Evolutionary conservation across 139 green algal genomes (phyloP).

Genomic region (Chlamydomonas asymmetrica): DNA sequence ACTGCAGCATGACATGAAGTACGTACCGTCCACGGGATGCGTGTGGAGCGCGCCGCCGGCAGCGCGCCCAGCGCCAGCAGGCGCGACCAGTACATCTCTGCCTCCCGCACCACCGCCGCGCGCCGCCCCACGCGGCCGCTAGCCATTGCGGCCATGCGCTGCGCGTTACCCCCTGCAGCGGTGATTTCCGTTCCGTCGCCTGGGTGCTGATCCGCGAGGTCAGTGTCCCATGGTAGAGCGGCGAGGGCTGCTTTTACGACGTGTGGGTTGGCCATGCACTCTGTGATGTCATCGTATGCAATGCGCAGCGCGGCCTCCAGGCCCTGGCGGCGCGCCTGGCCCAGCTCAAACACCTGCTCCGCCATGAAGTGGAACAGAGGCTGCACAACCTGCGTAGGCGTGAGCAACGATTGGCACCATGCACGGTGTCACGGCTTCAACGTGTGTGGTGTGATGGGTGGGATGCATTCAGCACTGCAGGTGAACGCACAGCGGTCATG

Average conservation of each 20-base stretch:
- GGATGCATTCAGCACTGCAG: too few species aligned
- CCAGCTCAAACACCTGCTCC: conserved; percentile 45
- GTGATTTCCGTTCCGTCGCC: not conserved
- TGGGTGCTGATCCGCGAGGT: not conserved
- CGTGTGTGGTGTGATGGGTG: not conserved
- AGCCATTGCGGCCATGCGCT: not conserved
- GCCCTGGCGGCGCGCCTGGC: conserved; percentile 24
- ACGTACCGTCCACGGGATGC: conserved; percentile 27
- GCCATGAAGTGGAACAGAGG: conserved; percentile 73
- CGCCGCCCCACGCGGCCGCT: too few species aligned
- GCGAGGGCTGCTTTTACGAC: conserved; percentile 24
- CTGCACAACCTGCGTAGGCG: conserved; percentile 45
- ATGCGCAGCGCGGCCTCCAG: conserved; percentile 58
- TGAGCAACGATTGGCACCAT: not conserved
- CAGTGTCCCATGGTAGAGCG: conserved; percentile 14
- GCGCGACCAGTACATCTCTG: conserved; percentile 18
- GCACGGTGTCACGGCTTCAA: not conserved
- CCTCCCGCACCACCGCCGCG: not conserved
- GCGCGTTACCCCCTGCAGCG: not conserved
- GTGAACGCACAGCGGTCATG: not conserved
- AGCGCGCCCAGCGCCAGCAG: conserved; percentile 14
- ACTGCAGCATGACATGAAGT: too few species aligned
- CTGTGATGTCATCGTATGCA: conserved; percentile 82
- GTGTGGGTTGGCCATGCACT: conserved; percentile 56
- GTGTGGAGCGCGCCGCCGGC: not conserved